Base-by-base conservation (phyloP, 148 eudicot genomes). In the Rhododendron kiyosumense region DNA sequence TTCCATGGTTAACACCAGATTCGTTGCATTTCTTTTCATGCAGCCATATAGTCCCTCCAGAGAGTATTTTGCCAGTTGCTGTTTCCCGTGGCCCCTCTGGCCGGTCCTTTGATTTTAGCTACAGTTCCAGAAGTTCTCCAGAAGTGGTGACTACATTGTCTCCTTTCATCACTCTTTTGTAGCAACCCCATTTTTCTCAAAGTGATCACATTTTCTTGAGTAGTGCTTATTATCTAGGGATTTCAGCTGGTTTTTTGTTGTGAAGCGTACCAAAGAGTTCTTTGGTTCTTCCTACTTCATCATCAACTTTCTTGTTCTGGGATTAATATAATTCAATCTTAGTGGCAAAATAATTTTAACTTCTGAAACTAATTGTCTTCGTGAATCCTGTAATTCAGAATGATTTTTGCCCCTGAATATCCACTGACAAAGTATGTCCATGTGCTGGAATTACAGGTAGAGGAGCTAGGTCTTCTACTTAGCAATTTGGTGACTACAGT, bases 11-110 rank as follows among this genome's bases (percentile, higher is more conserved):
- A 83, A 91, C 89, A 26, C 84, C 89, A 32, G 93, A 94, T 46
- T 88, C 86, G 82, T 83, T 95, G 85, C 94, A 91, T 87, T 94
- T 96, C 90, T 96, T 95, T 87, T 92, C 99, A n/a, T 96, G 99
- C 85, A 94, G 93, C 69, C 99, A 96, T 86, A 95, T 96, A 87
- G 92, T 96, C 74, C 93, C 99, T 67, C 89, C 95, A 32, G 98
- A 93, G 87, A 96, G 95, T 85, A 95, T 96, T 86, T 85, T 96
- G 84, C 99, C 98, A 3, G 82, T 96, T 79, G 94, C 94, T 85
- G 93, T 96, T 78, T 92, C 98, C 81, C 87, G 83, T 65, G 98
- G 99, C 88, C 99, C 99, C 76, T 92, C 98, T 87, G 96, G 98
- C 34, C 91, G 86, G 83, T 83, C 94, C 83, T 93, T 94, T 73